These are phyloP conservation scores for Mortierella sp. DNA, from an alignment of 371 early-diverging fungal genomes.

Conservation along the genomic window DNA sequence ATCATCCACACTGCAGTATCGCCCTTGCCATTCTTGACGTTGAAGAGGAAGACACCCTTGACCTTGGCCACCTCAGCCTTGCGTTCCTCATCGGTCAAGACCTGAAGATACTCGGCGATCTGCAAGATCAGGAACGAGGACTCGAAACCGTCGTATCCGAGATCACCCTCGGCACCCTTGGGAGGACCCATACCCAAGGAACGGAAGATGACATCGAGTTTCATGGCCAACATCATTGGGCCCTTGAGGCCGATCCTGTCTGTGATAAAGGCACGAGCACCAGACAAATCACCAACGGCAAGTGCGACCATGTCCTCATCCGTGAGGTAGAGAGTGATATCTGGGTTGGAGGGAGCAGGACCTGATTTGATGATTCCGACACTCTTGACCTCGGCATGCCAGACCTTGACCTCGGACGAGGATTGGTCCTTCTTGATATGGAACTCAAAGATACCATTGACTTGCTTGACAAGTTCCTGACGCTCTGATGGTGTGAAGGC, in stretches of 20 bases:
- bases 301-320: slow-evolving; percentile 78
- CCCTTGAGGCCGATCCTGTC: slow-evolving; percentile 89
- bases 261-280: slow-evolving; percentile 86
- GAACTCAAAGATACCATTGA: slow-evolving; percentile 89
- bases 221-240: slow-evolving; percentile 73
- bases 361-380: slow-evolving; percentile 53
- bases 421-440: slow-evolving; percentile 65
- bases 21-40: slow-evolving; percentile 73
- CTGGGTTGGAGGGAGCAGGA: slow-evolving; percentile 52
- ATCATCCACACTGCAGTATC: slow-evolving; percentile 80
- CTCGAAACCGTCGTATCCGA: slow-evolving; percentile 51
- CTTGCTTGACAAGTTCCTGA: slow-evolving; percentile 65
- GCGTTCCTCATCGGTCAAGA: slow-evolving; percentile 47
- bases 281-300: slow-evolving; percentile 78
- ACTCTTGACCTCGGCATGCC: slow-evolving; percentile 71
- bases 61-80: slow-evolving; percentile 61
- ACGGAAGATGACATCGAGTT: slow-evolving; percentile 63
- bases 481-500: slow-evolving; percentile 48
- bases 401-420: slow-evolving; percentile 60
- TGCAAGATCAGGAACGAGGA: slow-evolving; percentile 48
- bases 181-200: slow-evolving; percentile 47
- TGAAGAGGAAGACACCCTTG: slow-evolving; percentile 89
- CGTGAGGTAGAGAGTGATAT: slow-evolving; percentile 57
- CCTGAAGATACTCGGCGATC: slow-evolving; percentile 43
- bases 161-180: slow-evolving; percentile 42